These are phyloP conservation scores for Beauveria australis DNA, from an alignment of 2,329 filamentous ascomycete species.

Conservation along the genomic window DNA sequence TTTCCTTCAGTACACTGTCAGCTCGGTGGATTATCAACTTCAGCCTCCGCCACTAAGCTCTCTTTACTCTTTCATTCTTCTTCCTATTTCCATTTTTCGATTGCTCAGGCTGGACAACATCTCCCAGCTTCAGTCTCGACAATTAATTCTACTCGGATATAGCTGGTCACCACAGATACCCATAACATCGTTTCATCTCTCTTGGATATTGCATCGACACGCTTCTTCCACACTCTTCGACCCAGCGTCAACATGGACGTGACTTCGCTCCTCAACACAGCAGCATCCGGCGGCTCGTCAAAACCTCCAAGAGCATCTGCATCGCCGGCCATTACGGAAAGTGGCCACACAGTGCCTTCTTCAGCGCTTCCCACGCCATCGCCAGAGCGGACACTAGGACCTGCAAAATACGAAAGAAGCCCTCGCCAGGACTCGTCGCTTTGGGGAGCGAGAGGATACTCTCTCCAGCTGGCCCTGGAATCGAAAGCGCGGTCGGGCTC, in stretches of 20 bases:
- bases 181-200: background rate
- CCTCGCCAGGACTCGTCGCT: background rate
- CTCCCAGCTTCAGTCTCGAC: background rate
- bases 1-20: background rate
- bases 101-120: background rate
- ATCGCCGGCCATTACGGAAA: slow-evolving; percentile 8
- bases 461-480: background rate
- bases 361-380: slow-evolving; percentile 11
- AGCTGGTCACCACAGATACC: background rate
- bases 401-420: background rate
- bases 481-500: background rate
- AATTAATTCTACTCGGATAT: background rate
- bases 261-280: slow-evolving; percentile 10
- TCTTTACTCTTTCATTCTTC: background rate
- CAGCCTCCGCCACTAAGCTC: background rate
- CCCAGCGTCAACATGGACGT: slow-evolving; percentile 8
- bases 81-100: background rate
- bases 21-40: background rate
- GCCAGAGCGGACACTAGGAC: slow-evolving; percentile 9
- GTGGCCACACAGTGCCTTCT: slow-evolving; percentile 9
- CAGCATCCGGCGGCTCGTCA: background rate
- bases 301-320: slow-evolving; percentile 8
- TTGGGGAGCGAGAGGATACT: background rate
- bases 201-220: background rate
- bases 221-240: background rate